Percentiles rank a stretch among this genome's conserved stretches.
Evolutionary conservation across 2,329 filamentous ascomycete species (phyloP).

Genomic region (Basipetospora chlamydospora): DNA sequence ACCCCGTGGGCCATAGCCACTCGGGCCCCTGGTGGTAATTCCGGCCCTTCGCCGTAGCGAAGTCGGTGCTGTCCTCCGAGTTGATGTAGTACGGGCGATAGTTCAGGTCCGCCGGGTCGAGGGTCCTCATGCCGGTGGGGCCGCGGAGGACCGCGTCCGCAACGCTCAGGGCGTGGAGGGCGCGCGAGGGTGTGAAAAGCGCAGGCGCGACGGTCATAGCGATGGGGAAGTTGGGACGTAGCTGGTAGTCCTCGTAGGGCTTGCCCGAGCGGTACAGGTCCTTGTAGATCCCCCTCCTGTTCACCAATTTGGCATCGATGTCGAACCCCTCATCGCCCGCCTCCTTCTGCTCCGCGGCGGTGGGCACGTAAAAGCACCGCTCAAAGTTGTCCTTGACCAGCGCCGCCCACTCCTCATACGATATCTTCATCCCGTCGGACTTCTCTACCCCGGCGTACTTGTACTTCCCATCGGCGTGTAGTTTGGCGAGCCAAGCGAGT

Average conservation of each 20-base stretch:
- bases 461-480: conserved; percentile 57
- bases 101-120: conserved; percentile 83
- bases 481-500: conserved; percentile 59
- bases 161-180: conserved; percentile 62
- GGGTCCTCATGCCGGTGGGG: conserved; percentile 86
- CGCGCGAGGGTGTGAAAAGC: conserved; percentile 67
- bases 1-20: conserved; percentile 96
- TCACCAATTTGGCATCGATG: conserved; percentile 64
- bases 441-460: conserved; percentile 59
- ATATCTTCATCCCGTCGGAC: conserved; percentile 43
- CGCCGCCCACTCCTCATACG: conserved; percentile 64
- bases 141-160: conserved; percentile 71
- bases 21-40: conserved; percentile 98
- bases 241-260: conserved; percentile 94
- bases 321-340: conserved; percentile 69
- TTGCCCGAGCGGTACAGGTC: conserved; percentile 89
- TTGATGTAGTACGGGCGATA: conserved; percentile 94
- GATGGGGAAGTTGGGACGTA: conserved; percentile 86
- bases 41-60: conserved; percentile 80
- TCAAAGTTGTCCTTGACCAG: conserved; percentile 81
- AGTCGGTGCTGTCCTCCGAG: conserved; percentile 81
- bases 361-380: conserved; percentile 76
- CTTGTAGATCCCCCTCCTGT: conserved; percentile 94
- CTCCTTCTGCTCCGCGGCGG: conserved; percentile 48
- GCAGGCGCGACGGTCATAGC: conserved; percentile 89